Conservation (phyloP, 129 eudicot genomes). For the Flaveria ramosissima region DNA sequence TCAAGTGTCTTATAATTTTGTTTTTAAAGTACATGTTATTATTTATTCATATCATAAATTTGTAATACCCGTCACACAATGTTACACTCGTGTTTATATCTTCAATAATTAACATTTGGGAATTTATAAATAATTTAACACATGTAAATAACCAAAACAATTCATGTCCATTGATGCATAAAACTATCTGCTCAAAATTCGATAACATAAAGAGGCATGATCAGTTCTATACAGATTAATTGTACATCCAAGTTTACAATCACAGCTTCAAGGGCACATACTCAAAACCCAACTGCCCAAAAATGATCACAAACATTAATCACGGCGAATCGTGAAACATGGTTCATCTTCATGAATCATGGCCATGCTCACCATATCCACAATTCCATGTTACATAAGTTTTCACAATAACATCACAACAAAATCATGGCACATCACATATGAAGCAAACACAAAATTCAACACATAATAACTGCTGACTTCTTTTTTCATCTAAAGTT, state of each 20-base stretch:
- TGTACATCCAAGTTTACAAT: constrained; percentile 26
- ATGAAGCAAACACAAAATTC: constrained; percentile 9
- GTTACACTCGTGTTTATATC: background rate
- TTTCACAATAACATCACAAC: constrained; percentile 28
- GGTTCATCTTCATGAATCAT: constrained; percentile 33
- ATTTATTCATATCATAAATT: background rate
- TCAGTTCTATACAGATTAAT: constrained; percentile 36
- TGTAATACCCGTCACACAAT: no score
- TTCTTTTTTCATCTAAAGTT: constrained; percentile 46
- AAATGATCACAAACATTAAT: constrained; percentile 23
- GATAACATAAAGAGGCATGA: constrained; percentile 15
- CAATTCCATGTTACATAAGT: constrained; percentile 19
- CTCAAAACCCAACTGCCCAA: constrained; percentile 22
- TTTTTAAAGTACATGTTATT: background rate
- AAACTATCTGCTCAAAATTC: background rate
- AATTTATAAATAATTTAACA: background rate
- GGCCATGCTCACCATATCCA: constrained; percentile 30
- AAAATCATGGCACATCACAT: constrained; percentile 20
- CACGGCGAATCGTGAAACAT: constrained; percentile 3
- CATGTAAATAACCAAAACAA: no score
- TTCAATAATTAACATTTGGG: background rate
- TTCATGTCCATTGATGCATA: no score
- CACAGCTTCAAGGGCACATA: constrained; percentile 24
- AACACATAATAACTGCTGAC: background rate
- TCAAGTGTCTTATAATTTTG: no score